Evolutionary conservation across 768 basidiomycete species (phyloP), one percentile per base, ranked within the genome.

Genomic region (Hericium coralloides): DNA sequence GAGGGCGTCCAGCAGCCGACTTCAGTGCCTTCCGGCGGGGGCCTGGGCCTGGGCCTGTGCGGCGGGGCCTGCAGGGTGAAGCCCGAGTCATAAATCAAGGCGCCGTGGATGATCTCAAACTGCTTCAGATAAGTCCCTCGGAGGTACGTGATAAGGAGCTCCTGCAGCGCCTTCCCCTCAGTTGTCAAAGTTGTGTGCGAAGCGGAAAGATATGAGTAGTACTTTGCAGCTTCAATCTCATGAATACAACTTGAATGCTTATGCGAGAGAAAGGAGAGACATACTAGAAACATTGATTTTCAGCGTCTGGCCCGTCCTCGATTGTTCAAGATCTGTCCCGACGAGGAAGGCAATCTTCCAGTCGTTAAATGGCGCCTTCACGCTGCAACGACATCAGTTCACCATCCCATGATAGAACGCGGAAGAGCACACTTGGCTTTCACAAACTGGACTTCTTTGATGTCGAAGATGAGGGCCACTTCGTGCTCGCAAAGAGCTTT

Each of bases 341-440:
- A 70, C 60, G 18, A 68, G 51, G 39, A 67, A n/a, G 2, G 63
- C 63, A 45, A 68, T 56, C 50, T 63, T 61, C 67, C 66, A 67
- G 39, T 31, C 31, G 8, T 31, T 9, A 31, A 31, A 31, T 31
- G 31, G 31, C 31, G 10, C 31, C 31, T 6, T 31, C 10, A 18
- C 43, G 43, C 43, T 45, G 9, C 43, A 17, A n/a, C 14, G 14
- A 45, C 43, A 7, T 15, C 15, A n/a, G 8, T 10, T 18, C 43
- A 45, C 43, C 15, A 17, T 20, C 15, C 43, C n/a, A 45, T 20
- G n/a, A 45, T 6, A 31, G 31, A 17, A n/a, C 7, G 6, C n/a
- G 43, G n/a, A n/a, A 45, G 9, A 45, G 18, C 43, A 20, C 43
- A 45, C 43, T 20, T 45, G 1, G 12, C 43, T 8, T 18, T 18